A percentile compares a stretch with the other conserved stretches of the same genome.
Evolutionary conservation across 768 basidiomycete species (phyloP).

Genomic region (Xerocomus brunneocitrinus): DNA sequence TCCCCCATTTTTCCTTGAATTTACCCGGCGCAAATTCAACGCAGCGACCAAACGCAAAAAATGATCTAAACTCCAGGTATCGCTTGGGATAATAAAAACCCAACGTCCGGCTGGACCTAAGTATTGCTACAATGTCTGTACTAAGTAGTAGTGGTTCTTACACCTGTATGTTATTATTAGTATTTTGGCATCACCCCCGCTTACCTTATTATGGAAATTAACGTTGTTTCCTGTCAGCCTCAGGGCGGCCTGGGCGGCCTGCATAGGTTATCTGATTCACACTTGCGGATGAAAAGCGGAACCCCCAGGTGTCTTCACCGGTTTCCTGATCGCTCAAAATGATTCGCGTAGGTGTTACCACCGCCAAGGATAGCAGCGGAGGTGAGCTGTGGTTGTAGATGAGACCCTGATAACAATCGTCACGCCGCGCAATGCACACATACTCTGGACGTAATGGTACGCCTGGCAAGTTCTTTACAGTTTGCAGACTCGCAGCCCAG

Average conservation of each 20-base stretch:
- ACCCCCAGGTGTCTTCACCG: not conserved
- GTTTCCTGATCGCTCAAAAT: not conserved
- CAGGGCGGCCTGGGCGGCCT: not conserved
- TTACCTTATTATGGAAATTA: not conserved
- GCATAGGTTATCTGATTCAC: not conserved
- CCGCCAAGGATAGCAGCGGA: not conserved
- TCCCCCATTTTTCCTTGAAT: not conserved
- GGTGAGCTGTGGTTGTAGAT: not conserved
- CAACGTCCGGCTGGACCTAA: not conserved
- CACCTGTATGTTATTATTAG: conserved; percentile 19
- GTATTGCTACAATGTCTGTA: conserved; percentile 4
- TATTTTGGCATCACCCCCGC: conserved; percentile 15
- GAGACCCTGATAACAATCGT: not conserved
- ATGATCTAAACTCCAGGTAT: conserved; percentile 11
- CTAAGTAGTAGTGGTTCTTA: conserved; percentile 12
- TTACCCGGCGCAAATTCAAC: not conserved
- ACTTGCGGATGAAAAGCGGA: conserved; percentile 3
- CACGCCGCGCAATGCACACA: not conserved
- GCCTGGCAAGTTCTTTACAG: not conserved
- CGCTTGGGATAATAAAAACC: not conserved
- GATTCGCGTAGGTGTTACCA: not conserved
- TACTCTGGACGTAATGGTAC: not conserved
- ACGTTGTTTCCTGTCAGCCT: not conserved
- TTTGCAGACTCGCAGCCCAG: not conserved
- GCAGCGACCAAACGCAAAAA: conserved; percentile 39